A percentile compares a stretch with the other conserved stretches of the same genome.
These are phyloP conservation scores for Penicillium pancosmium DNA, from an alignment of 495 filamentous ascomycete genomes.

Conservation along the genomic window DNA sequence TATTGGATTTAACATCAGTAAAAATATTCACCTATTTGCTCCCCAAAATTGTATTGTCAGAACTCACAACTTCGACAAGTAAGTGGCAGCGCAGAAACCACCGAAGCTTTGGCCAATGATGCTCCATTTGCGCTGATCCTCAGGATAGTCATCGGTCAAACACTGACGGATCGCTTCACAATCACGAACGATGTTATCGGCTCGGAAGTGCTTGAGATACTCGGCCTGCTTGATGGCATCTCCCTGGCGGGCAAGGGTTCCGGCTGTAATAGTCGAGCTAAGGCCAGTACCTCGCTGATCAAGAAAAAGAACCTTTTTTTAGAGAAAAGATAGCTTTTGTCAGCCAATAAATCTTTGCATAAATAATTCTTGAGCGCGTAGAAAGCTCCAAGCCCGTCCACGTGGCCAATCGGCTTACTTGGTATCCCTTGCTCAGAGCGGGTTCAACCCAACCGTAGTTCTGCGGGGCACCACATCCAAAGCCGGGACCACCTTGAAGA, in stretches of 20 bases:
- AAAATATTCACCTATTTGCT: neutral
- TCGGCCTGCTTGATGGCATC: constrained; percentile 67
- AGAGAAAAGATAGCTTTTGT: no score
- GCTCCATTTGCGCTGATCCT: constrained; percentile 76
- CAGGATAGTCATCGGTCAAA: constrained; percentile 69
- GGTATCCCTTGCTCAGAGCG: constrained; percentile 80
- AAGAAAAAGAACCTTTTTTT: constrained; percentile 68
- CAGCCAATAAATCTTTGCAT: neutral
- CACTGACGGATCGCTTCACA: constrained; percentile 80
- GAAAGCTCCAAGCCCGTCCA: neutral
- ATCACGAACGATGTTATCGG: constrained; percentile 86
- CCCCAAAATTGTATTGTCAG: neutral
- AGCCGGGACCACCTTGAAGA: constrained; percentile 78
- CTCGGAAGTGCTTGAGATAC: constrained; percentile 85
- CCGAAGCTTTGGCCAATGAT: constrained; percentile 91
- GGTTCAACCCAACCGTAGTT: constrained; percentile 63
- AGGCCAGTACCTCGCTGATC: constrained; percentile 91
- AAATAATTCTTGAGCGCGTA: neutral
- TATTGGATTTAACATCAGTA: neutral
- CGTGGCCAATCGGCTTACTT: constrained; percentile 35
- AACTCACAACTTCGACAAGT: constrained; percentile 73
- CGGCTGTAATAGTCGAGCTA: constrained; percentile 74
- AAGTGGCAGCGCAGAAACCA: constrained; percentile 80
- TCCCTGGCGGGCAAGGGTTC: constrained; percentile 66
- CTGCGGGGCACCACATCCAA: constrained; percentile 73